Evolutionary conservation across 805 yeast species (phyloP), one percentile per base, ranked within the genome.

Genomic region (Myxozyma monticola): DNA sequence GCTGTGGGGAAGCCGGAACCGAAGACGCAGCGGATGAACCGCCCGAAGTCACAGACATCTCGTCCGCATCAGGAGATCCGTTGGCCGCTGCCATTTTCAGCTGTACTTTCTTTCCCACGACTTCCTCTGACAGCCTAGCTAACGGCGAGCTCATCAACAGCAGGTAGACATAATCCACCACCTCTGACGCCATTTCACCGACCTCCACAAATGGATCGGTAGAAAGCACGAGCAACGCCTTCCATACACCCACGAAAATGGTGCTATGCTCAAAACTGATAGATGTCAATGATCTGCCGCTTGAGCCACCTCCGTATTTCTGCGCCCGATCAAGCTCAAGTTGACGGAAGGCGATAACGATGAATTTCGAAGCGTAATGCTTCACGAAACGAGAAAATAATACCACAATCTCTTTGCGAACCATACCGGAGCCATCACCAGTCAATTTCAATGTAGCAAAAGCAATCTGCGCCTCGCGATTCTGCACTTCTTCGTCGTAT

Each of bases 201-300:
- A 90, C 89, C 66, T 88, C 96, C 30, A 77, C 70, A 66, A 85
- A 93, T 0, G 98, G 96, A 67, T 93, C 99, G 57, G 85, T 89
- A 0, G 95, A 79, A 25, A 88, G 68, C 24, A 88, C 81, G 40
- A 93, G 71, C 29, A 91, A 66, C 0, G 91, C 82, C 58, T 88
- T 86, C 96, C 98, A 93, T 7, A 85, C 79, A 1, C 95, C 85
- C 47, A 88, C 79, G 65, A 85, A 88, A 7, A 88, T 77, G 0
- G 96, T 84, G 0, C 96, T 96, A 65, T 88, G 86, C 0, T 96
- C 93, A 1, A 54, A 50, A 6, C 46, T 46, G 12, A 37, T 14
- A 5, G 51, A 42, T 12, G 31, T 37, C 9, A 45, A 15, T 10
- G 54, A 42, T 4, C 28, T 25, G 8, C 18, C 8, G 15, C 34